These are phyloP conservation scores for Fusarium fujikuroi DNA, from an alignment of 2,329 filamentous ascomycete species.

Conservation along the genomic window DNA sequence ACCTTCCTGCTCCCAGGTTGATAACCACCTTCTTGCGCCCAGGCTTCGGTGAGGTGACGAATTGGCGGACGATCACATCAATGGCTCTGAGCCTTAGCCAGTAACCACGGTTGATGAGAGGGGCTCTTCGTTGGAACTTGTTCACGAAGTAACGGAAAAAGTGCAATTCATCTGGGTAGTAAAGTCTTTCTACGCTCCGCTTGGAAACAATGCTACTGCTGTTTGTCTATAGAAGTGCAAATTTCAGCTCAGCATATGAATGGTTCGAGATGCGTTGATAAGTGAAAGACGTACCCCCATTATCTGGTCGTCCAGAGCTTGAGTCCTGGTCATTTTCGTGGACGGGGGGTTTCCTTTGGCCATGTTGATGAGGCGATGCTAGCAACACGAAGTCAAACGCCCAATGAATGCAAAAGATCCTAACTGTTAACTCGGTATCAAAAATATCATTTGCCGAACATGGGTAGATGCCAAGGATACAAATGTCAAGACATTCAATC, in stretches of 20 bases:
- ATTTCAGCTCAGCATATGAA: not conserved
- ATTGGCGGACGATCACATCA: slow-evolving; percentile 77
- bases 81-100: slow-evolving; percentile 87
- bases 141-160: slow-evolving; percentile 90
- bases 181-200: slow-evolving; percentile 89
- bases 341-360: slow-evolving; percentile 21
- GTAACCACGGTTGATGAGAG: slow-evolving; percentile 90
- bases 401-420: not conserved
- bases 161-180: slow-evolving; percentile 79
- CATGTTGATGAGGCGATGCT: slow-evolving; percentile 13
- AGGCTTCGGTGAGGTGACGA: slow-evolving; percentile 66
- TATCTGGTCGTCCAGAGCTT: slow-evolving; percentile 61
- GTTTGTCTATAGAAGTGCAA: slow-evolving; percentile 71
- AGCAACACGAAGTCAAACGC: not conserved
- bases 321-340: slow-evolving; percentile 38
- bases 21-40: slow-evolving; percentile 75
- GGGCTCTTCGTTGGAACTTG: slow-evolving; percentile 84
- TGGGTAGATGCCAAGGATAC: not conserved
- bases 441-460: not conserved
- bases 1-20: slow-evolving; percentile 92
- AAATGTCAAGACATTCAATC: not conserved
- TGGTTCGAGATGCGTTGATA: not conserved
- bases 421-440: no score
- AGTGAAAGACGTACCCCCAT: slow-evolving; percentile 60
- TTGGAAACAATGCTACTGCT: slow-evolving; percentile 94